These are phyloP conservation scores for Scopulariopsis brevicaulis DNA, from an alignment of 2,329 filamentous ascomycete species.

Conservation along the genomic window DNA sequence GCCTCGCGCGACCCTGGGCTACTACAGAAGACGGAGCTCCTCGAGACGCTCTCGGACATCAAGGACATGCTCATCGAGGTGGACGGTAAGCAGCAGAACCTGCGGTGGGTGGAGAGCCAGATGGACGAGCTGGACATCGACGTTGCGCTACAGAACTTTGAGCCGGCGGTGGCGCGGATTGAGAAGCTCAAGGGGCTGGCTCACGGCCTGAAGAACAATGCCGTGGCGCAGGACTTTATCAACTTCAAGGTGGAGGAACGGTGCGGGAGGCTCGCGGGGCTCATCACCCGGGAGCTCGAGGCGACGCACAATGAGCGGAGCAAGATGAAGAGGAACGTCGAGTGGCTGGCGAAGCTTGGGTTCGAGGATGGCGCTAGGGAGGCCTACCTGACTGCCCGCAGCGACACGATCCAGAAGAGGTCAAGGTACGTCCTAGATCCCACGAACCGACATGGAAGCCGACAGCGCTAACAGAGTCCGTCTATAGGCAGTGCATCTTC, in stretches of 20 bases:
- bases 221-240: constrained; percentile 83
- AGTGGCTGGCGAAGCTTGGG: constrained; percentile 75
- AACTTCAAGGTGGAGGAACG: constrained; percentile 83
- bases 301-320: constrained; percentile 66
- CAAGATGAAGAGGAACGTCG: constrained; percentile 70
- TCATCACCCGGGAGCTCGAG: constrained; percentile 67
- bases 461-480: background rate
- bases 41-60: constrained; percentile 67
- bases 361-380: constrained; percentile 85
- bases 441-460: background rate
- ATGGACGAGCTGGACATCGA: constrained; percentile 95
- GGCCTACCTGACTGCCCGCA: constrained; percentile 72
- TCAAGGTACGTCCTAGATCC: constrained; percentile 49
- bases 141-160: constrained; percentile 82
- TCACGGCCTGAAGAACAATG: constrained; percentile 72
- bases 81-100: constrained; percentile 90
- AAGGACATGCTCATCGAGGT: constrained; percentile 91
- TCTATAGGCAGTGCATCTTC: constrained; percentile 75
- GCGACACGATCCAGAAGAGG: constrained; percentile 67
- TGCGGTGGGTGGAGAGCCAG: constrained; percentile 90
- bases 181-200: constrained; percentile 77
- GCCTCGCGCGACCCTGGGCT: constrained; percentile 67
- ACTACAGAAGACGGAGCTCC: constrained; percentile 66
- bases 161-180: constrained; percentile 70
- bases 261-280: constrained; percentile 61